Evolutionary conservation across 345 rosid species (phyloP), one percentile per base, ranked within the genome.

Genomic region (Rhodamnia argentea): DNA sequence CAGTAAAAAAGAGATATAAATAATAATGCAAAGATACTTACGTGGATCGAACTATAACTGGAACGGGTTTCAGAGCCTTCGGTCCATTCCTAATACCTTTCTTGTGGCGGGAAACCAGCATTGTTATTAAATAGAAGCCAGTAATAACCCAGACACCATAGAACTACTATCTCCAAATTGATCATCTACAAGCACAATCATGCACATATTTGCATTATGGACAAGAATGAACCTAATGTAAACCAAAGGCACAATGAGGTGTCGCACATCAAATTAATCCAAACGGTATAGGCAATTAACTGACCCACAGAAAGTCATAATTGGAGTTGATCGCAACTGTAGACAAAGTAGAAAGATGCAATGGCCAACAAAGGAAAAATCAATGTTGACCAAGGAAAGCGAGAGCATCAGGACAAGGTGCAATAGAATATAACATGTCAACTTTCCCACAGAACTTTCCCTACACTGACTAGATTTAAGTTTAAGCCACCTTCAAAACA

Each of bases 1-100:
- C n/a, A n/a, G n/a, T n/a, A n/a, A n/a, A n/a, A n/a, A n/a, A n/a
- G n/a, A n/a, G n/a, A n/a, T n/a, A 42, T 32, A 70, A 70, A 70
- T 37, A 70, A 0, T 10, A 0, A 37, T 18, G 47, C 37, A 47
- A 70, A 86, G 85, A 81, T 27, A 29, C 90, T 92, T 88, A 97
- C 99, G 86, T 94, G 96, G 99, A 97, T 58, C 98, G 94, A 85
- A 97, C 86, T 78, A 95, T 97, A 13, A 97, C 98, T 7, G 98
- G 99, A 85, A 64, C 75, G 40, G 98, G 99, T 88, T 96, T 97
- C 90, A 96, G 92, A 88, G 99, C 98, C 90, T 91, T 97, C 32
- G 98, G 99, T 29, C 98, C 98, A 88, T 95, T 95, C 89, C 97
- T 90, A 83, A 95, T 93, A 54, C 98, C 98, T 93, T 93, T 93